phyloP scores from a whole-genome alignment of 176 grass and related monocot species.

The Rhipidocladum racemiflorum region DNA sequence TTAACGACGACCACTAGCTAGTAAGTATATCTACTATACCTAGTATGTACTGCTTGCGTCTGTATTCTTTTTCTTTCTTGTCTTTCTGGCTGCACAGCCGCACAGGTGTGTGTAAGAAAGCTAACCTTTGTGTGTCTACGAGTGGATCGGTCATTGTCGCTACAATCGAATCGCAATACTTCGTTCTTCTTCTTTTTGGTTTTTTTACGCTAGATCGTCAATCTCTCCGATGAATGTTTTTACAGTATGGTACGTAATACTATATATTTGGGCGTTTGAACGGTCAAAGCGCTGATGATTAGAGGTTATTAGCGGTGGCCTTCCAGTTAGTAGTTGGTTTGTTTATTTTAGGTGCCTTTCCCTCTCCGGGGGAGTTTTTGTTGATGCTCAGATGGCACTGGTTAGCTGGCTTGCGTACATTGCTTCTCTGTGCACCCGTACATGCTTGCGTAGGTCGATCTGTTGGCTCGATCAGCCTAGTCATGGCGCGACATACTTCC shows the following conservation, averaged over 20 bases:
- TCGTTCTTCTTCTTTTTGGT: too few relatives aligned
- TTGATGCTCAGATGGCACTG: conserved; percentile 38
- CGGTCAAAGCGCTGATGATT: neutral
- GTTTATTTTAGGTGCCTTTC: conserved; percentile 23
- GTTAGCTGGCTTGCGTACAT: conserved; percentile 28
- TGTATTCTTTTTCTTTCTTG: neutral
- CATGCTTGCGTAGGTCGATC: neutral
- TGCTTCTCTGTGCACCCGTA: neutral
- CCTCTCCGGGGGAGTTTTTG: conserved; percentile 50
- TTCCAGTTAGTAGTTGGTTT: conserved; percentile 26
- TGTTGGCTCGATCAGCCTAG: neutral
- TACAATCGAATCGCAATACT: neutral
- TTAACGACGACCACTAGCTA: conserved; percentile 35
- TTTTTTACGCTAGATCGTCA: too few relatives aligned
- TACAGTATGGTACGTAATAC: neutral
- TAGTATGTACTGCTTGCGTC: neutral
- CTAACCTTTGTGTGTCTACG: conserved; percentile 24
- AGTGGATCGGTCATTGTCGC: neutral
- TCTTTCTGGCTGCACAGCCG: conserved; percentile 14
- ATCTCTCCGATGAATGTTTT: neutral
- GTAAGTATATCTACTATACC: conserved; percentile 10
- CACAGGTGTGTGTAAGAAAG: conserved; percentile 39
- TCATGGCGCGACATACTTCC: conserved; percentile 2
- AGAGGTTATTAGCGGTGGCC: neutral
- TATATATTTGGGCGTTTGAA: neutral